Conservation (phyloP, 495 filamentous ascomycete genomes). For the Beverwykella pulmonaria region DNA sequence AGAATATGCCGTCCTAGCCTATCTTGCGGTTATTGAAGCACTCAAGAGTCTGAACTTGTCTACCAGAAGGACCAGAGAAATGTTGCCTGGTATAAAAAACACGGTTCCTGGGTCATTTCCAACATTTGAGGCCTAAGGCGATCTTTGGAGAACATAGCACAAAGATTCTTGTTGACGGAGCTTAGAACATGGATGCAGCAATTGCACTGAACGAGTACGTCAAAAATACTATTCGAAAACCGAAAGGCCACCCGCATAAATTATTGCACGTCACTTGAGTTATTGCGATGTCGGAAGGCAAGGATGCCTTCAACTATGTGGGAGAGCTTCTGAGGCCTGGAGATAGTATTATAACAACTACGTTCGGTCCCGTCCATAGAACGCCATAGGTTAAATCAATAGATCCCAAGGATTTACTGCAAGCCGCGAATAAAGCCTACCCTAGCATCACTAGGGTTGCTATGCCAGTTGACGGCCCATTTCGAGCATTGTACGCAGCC, state of each 20-base stretch:
- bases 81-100: slow-evolving; percentile 51
- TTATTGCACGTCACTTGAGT: slow-evolving; percentile 74
- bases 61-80: not conserved
- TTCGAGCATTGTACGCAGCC: slow-evolving; percentile 50
- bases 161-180: slow-evolving; percentile 74
- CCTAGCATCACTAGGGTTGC: not conserved
- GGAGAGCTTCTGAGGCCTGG: slow-evolving; percentile 62
- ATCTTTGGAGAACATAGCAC: slow-evolving; percentile 51
- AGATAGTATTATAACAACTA: slow-evolving; percentile 72
- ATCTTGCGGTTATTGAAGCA: slow-evolving; percentile 50
- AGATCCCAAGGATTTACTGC: slow-evolving; percentile 53
- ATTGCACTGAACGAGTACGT: slow-evolving; percentile 70
- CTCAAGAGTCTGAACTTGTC: slow-evolving; percentile 40
- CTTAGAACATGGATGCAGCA: slow-evolving; percentile 91
- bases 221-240: slow-evolving; percentile 54
- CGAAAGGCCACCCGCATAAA: slow-evolving; percentile 23
- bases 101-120: slow-evolving; percentile 79
- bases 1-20: slow-evolving; percentile 57
- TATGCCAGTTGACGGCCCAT: slow-evolving; percentile 49
- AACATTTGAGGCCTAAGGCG: slow-evolving; percentile 57
- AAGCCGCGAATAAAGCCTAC: slow-evolving; percentile 46
- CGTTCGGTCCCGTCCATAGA: slow-evolving; percentile 84
- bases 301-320: slow-evolving; percentile 70
- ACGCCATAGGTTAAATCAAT: slow-evolving; percentile 92
- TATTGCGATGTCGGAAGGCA: slow-evolving; percentile 78